Conservation (phyloP, 768 basidiomycete species). For the Rhizopogon sp. region DNA sequence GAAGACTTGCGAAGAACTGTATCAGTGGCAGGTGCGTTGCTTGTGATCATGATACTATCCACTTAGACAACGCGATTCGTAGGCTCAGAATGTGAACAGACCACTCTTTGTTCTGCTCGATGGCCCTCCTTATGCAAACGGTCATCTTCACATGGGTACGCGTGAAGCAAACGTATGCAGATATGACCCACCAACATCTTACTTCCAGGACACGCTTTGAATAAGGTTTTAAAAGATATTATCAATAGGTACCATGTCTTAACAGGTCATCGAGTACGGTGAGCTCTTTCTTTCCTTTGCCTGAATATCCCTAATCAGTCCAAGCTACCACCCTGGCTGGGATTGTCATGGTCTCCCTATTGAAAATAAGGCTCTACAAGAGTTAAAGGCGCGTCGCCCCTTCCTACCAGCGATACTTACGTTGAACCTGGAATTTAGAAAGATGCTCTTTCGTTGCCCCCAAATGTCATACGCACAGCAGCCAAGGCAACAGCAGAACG, state of each 20-base stretch:
- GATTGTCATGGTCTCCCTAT: conserved; percentile 98
- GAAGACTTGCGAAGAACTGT: too few species aligned
- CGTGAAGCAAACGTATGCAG: too few species aligned
- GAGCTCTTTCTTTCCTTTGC: conserved; percentile 21
- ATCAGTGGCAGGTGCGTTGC: conserved; percentile 67
- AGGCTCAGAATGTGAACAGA: conserved; percentile 65
- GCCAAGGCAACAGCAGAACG: conserved; percentile 69
- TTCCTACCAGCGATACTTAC: background rate
- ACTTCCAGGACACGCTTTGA: conserved; percentile 81
- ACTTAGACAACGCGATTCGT: conserved; percentile 1
- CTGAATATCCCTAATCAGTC: background rate
- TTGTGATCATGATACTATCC: background rate
- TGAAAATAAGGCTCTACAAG: conserved; percentile 86
- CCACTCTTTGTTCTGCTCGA: conserved; percentile 86
- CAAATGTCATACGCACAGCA: conserved; percentile 58
- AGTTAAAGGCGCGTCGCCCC: conserved; percentile 51
- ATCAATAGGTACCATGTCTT: conserved; percentile 86
- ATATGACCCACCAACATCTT: background rate
- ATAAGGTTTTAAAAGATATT: conserved; percentile 95
- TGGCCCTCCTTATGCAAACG: conserved; percentile 97
- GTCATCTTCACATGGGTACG: conserved; percentile 92
- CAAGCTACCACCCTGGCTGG: conserved; percentile 94
- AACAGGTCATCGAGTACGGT: conserved; percentile 79
- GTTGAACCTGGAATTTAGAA: conserved; percentile 30
- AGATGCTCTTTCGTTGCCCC: conserved; percentile 51